Base-by-base conservation (phyloP, 2,329 filamentous ascomycete species). In the Lecanicillium sp. region DNA sequence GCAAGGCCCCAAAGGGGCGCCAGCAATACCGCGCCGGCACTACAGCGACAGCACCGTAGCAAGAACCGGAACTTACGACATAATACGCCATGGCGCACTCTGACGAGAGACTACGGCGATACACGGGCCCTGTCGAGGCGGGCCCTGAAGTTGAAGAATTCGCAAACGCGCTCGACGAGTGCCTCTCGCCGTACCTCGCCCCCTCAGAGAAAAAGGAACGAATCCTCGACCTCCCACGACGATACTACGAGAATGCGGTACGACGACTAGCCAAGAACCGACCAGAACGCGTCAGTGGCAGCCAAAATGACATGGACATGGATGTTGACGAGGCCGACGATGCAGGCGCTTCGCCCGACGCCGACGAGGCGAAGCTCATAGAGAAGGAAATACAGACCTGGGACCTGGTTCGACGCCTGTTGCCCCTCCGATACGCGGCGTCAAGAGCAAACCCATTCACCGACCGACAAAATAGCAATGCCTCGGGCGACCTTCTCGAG, bases 341-440 rank as follows among this genome's bases (percentile, higher is more conserved):
- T 23, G 58, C 58, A 53, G 43, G 54, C 51, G 38, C 55, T 55
- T 50, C 58, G 57, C 33, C 52, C 52, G 48, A 56, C 4, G 26
- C 51, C 15, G 57, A 60, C 12, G 58, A 64, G 40, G 59, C 56
- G 41, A 60, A 53, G 77, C 59, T 77, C 48, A 85, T 89, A 75
- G 83, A 94, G 64, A 77, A 86, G 54, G 93, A 98, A 66, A 81
- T 83, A 33, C 88, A 94, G 58, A 93, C 90, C 0, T 98, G 93
- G 93, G 84, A 94, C 60, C 73, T 97, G 23, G 70, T 97, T 50
- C 78, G 82, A 41, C 78, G 87, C 32, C 73, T 95, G 52, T 75
- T 95, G 44, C 81, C 84, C 10, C 66, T 88, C 54, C 78, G 87
- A 57, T 84, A 88, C 60, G 69, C 74, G 29, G 52, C 60, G 14